A percentile compares a stretch with the other conserved stretches of the same genome.
Conservation (phyloP, 495 filamentous ascomycete genomes). For the Jackrogersella multiformis region DNA sequence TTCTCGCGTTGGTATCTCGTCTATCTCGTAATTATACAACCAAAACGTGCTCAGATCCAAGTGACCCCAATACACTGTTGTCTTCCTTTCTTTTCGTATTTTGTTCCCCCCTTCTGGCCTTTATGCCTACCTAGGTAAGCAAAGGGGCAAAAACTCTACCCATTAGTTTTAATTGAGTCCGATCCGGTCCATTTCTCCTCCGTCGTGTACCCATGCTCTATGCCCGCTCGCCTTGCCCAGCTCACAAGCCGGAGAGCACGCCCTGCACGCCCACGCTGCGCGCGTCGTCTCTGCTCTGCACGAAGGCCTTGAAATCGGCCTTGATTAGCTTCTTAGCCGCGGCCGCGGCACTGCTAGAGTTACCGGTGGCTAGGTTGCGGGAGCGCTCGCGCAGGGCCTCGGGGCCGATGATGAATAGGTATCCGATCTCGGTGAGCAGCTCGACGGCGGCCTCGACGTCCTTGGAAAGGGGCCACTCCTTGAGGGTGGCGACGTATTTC, state of each 20-base stretch:
- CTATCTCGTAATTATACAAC: slow-evolving; percentile 28
- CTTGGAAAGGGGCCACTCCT: slow-evolving; percentile 78
- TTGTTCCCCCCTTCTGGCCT: not conserved
- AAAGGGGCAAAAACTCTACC: not conserved
- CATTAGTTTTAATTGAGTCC: not conserved
- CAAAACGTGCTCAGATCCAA: slow-evolving; percentile 25
- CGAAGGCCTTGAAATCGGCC: slow-evolving; percentile 84
- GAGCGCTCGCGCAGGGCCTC: slow-evolving; percentile 84
- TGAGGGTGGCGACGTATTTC: slow-evolving; percentile 83
- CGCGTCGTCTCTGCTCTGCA: slow-evolving; percentile 82
- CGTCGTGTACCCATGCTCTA: too few relatives aligned
- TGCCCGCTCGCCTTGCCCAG: not conserved
- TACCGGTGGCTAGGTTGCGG: slow-evolving; percentile 61
- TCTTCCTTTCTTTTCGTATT: not conserved
- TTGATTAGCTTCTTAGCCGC: slow-evolving; percentile 63
- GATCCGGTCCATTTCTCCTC: not conserved
- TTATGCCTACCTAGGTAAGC: too few relatives aligned
- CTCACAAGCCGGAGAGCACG: slow-evolving; percentile 66
- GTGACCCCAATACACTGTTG: slow-evolving; percentile 6
- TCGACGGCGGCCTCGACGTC: slow-evolving; percentile 79
- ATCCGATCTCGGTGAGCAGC: slow-evolving; percentile 91
- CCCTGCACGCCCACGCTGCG: slow-evolving; percentile 82
- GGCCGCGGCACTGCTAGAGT: slow-evolving; percentile 43
- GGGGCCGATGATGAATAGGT: slow-evolving; percentile 91
- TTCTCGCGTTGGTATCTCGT: slow-evolving; percentile 34